A percentile compares a stretch with the other conserved stretches of the same genome.
Evolutionary conservation across 2,329 filamentous ascomycete species (phyloP).

Genomic region (Chrysoporthe deuterocubensis): DNA sequence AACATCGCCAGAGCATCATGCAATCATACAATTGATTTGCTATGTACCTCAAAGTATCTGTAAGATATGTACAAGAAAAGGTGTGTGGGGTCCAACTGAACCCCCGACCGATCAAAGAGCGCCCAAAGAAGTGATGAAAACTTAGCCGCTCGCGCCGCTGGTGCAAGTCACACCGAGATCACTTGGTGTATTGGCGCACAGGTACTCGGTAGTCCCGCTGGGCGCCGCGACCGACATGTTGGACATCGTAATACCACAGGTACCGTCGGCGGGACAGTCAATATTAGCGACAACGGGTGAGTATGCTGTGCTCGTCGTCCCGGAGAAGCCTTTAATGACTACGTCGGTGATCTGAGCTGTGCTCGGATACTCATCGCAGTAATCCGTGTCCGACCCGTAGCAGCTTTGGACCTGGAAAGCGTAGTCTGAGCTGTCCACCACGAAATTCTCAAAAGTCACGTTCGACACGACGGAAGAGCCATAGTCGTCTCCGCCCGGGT

Average conservation of each 20-base stretch:
- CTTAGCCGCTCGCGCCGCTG: constrained; percentile 21
- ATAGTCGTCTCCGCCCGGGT: constrained; percentile 46
- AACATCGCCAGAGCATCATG: too few relatives aligned
- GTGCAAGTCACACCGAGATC: constrained; percentile 24
- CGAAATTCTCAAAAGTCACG: constrained; percentile 45
- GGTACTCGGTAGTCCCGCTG: constrained; percentile 30
- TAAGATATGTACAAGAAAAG: not conserved
- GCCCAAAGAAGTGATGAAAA: not conserved
- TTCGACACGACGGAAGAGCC: constrained; percentile 45
- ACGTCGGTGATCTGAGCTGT: constrained; percentile 41
- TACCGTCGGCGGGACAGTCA: constrained; percentile 43
- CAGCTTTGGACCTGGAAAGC: constrained; percentile 52
- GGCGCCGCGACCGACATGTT: constrained; percentile 41
- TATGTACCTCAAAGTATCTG: not conserved
- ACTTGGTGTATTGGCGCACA: constrained; percentile 25
- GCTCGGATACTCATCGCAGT: constrained; percentile 42
- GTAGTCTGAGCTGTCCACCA: constrained; percentile 45
- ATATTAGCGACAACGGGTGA: constrained; percentile 41
- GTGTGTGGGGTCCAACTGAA: not conserved
- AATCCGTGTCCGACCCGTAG: constrained; percentile 42
- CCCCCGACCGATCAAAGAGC: not conserved
- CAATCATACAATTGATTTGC: not conserved
- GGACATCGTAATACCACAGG: constrained; percentile 42
- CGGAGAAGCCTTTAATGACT: constrained; percentile 42
- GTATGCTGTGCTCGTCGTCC: constrained; percentile 44